phyloP scores from a whole-genome alignment of 2,329 filamentous ascomycete genomes.

The Cadophora luteo-olivacea region DNA sequence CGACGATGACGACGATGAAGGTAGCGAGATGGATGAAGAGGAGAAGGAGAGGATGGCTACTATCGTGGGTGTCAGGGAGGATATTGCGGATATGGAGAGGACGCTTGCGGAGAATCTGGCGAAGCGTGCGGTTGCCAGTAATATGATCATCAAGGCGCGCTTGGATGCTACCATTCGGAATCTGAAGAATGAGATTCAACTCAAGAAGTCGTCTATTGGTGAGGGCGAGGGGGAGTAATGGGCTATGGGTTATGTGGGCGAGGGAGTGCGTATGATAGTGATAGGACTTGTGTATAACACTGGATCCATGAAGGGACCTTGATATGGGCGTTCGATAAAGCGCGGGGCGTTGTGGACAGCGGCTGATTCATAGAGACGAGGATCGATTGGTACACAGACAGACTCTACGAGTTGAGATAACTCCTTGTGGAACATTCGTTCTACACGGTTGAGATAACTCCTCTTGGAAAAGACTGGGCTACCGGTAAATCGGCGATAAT shows the following conservation, averaged over 20 bases:
- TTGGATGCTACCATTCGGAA: slow-evolving; percentile 55
- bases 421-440: too few relatives aligned
- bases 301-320: neutral
- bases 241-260: neutral
- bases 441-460: too few relatives aligned
- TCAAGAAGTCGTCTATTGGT: slow-evolving; percentile 55
- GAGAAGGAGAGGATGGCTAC: slow-evolving; percentile 55
- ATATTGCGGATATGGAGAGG: slow-evolving; percentile 61
- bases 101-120: slow-evolving; percentile 52
- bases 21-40: slow-evolving; percentile 57
- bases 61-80: slow-evolving; percentile 54
- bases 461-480: too few relatives aligned
- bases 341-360: neutral
- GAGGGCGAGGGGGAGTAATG: slow-evolving; percentile 41
- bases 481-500: too few relatives aligned
- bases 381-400: neutral
- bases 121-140: slow-evolving; percentile 51
- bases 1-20: slow-evolving; percentile 52
- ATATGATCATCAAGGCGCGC: slow-evolving; percentile 56
- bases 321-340: neutral
- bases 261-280: neutral
- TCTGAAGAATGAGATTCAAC: slow-evolving; percentile 58
- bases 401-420: neutral
- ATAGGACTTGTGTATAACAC: neutral
- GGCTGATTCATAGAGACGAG: neutral